These are phyloP conservation scores for Mycena rebaudengoi DNA, from an alignment of 768 basidiomycete species.

Conservation along the genomic window DNA sequence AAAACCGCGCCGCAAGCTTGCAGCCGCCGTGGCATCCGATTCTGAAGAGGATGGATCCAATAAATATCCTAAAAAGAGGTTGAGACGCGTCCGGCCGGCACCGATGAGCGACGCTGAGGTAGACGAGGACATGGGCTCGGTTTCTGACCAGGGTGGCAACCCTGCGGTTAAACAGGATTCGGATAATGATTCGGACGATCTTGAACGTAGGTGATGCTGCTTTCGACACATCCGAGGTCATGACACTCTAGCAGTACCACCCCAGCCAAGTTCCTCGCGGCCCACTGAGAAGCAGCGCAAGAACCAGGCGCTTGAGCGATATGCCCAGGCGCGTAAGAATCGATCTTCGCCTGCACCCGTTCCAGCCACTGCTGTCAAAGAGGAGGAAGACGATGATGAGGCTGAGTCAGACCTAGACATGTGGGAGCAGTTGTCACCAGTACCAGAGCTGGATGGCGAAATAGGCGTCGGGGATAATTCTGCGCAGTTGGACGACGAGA, in stretches of 20 bases:
- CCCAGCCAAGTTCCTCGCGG: not conserved
- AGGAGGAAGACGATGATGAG: not conserved
- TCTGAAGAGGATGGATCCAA: no score
- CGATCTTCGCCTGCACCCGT: constrained; percentile 1
- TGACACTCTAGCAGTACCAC: not conserved
- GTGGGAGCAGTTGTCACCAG: no score
- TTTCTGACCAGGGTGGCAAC: no score
- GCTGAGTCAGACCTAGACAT: not conserved
- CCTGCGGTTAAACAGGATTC: not conserved
- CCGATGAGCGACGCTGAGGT: no score
- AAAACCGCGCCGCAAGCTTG: no score
- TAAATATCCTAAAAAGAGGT: no score
- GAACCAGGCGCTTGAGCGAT: not conserved
- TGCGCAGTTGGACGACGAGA: not conserved
- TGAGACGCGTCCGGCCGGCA: no score
- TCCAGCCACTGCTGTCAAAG: not conserved
- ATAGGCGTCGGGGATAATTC: not conserved
- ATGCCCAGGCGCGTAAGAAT: not conserved
- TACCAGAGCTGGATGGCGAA: not conserved
- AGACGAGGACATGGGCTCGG: not conserved
- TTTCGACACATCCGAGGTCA: no score
- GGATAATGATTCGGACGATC: constrained; percentile 6
- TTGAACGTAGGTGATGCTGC: not conserved
- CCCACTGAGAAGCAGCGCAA: not conserved
- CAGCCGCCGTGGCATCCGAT: no score